Base-by-base conservation (phyloP, 2,329 filamentous ascomycete species). In the Stachybotrys echinatus region DNA sequence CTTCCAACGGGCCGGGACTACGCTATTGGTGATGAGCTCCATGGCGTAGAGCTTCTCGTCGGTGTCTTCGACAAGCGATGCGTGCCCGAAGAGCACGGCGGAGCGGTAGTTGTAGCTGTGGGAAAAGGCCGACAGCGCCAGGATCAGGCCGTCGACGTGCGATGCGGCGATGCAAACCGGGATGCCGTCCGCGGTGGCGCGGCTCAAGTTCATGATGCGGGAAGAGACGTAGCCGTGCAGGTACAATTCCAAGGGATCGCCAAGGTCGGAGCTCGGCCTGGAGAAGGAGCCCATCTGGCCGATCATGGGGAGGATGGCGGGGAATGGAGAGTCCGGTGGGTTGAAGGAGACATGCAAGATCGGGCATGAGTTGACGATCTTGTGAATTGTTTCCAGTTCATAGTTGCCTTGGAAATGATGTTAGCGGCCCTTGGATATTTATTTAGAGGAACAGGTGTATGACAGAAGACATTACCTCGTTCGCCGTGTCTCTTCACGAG, bases 41-140 rank as follows among this genome's bases (percentile, higher is more conserved):
- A 95, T 87, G 7, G 89, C 89, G 70, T 81, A 94, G 5, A 88
- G 64, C 63, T 88, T 88, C 72, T 95, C 90, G 3, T 76, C 79
- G 0, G 70, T 65, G 52, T 87, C 81, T 2, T 81, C 79, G 6
- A 95, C 87, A 2, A 86, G 67, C 8, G 69, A 74, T 1, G 86
- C 90, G 63, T 84, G 80, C 1, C 90, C 91, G 61, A 92, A 90
- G 12, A 94, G 74, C 8, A 90, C 74, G 12, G 87, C 88, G 38
- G 85, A 89, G 54, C 89, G 88, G 72, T 94, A 95, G 74, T 95
- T 92, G 74, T 89, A 92, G 71, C 81, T 88, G 73, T 95, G 89
- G 52, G 80, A 81, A 72, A 89, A 88, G 12, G 89, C 87, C 0
- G 89, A 90, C 14, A 95, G 77, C 19, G 87, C 80, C 27, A 95